Base-by-base conservation (phyloP, 495 filamentous ascomycete species). In the Articulospora tetracladia region DNA sequence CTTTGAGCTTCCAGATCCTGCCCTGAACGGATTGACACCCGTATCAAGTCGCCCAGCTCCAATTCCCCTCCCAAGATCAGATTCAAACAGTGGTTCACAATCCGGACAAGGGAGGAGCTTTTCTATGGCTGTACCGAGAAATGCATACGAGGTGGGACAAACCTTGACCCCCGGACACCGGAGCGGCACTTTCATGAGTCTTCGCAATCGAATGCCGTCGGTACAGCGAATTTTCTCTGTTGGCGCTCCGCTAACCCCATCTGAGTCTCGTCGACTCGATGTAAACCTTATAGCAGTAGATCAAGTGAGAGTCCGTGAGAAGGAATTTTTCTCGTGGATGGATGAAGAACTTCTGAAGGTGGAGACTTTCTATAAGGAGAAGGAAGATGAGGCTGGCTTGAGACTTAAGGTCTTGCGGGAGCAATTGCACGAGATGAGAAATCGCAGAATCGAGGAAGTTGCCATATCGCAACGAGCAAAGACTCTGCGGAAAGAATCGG, bases 361-460 rank as follows among this genome's bases (percentile, higher is more conserved):
- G 39, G 91, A 96, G 65, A 70, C 77, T 0, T 97, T 96, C 69
- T 96, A 97, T 75, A 83, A 81, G 62, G 73, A 76, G 68, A 96
- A 93, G 66, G 92, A 96, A 68, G 78, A 87, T 20, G 89, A 95
- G 67, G 89, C 92, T 2, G 83, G 82, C 1, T 74, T 85, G 36
- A 82, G 92, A 12, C 73, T 96, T n/a, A 69, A 74, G 7, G 72
- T 86, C 15, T 79, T 97, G 26, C 81, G 88, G 28, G 84, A 89
- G 25, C 92, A 97, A 69, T 75, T 97, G 44, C 92, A 93, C 66
- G 83, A 92, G 58, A 94, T 97, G 92, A 79, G 90, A 23, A 89
- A 92, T 69, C 80, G 86, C 11, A 82, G 92, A 23, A 81, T 86
- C 8, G 82, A 85, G 46, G 90, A 97, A 70, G 70, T 95, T n/a